These are phyloP conservation scores for Pseudoneurospora amorphoporcata DNA, from an alignment of 495 filamentous ascomycete species.

Conservation along the genomic window DNA sequence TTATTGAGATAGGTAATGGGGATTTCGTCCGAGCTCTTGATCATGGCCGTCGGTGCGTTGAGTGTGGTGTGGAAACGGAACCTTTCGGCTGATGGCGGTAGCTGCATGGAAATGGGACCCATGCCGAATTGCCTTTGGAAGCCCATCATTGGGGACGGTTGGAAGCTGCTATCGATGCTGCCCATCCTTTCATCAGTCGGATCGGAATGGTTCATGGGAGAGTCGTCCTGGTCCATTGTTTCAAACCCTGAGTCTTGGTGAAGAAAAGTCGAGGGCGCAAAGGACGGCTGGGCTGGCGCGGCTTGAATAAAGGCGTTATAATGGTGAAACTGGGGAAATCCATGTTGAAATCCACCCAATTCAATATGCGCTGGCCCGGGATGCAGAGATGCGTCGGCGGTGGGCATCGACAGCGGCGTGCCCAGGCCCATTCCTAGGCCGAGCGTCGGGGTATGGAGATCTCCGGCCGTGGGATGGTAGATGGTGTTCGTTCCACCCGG, in stretches of 20 bases:
- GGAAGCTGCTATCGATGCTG: conserved; percentile 41
- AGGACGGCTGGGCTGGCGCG: conserved; percentile 46
- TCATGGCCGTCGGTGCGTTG: conserved; percentile 95
- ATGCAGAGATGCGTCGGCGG: conserved; percentile 48
- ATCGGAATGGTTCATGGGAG: conserved; percentile 43
- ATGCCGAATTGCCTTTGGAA: conserved; percentile 34
- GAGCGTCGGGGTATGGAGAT: conserved; percentile 79
- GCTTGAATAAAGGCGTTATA: conserved; percentile 62
- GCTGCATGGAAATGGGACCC: conserved; percentile 22
- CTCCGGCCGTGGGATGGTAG: conserved; percentile 77
- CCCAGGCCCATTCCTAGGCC: conserved; percentile 51
- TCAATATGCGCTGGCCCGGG: conserved; percentile 47
- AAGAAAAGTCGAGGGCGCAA: conserved; percentile 70
- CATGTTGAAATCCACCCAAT: conserved; percentile 39
- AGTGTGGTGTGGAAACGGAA: conserved; percentile 87
- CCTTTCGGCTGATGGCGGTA: conserved; percentile 44
- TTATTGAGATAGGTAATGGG: conserved; percentile 96
- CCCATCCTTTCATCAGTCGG: conserved; percentile 35
- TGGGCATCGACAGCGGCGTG: conserved; percentile 77
- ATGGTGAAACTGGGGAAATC: conserved; percentile 58
- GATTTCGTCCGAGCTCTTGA: conserved; percentile 75
- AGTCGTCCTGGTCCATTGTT: conserved; percentile 61
- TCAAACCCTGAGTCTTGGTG: conserved; percentile 70
- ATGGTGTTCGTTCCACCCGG: conserved; percentile 73
- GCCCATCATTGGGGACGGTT: conserved; percentile 37